A percentile compares a stretch with the other conserved stretches of the same genome.
Conservation (phyloP, 148 eudicot genomes). For the Vaccinium darrowii region DNA sequence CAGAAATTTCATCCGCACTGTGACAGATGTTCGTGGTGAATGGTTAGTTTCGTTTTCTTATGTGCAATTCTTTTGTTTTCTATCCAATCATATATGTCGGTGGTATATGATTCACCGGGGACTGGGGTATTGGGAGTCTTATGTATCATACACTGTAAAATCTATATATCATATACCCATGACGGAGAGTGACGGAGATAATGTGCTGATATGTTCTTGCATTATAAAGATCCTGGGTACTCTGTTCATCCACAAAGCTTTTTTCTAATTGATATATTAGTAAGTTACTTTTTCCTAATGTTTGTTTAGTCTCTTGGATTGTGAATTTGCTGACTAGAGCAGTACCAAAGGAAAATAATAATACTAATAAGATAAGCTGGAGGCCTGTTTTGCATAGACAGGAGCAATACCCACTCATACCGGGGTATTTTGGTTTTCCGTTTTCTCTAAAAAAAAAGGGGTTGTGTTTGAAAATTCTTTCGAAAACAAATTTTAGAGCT, state of each 20-base stretch:
- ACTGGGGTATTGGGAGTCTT: no score
- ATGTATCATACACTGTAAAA: neutral
- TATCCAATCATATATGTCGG: neutral
- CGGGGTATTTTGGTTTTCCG: neutral
- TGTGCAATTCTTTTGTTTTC: neutral
- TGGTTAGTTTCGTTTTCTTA: constrained; percentile 51
- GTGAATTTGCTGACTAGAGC: no score
- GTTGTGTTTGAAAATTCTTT: neutral
- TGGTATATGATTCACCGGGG: no score
- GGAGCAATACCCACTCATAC: neutral
- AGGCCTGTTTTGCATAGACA: neutral
- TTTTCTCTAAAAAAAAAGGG: neutral
- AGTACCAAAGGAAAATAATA: neutral
- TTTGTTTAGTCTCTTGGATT: neutral
- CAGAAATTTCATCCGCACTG: constrained; percentile 89
- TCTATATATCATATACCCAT: neutral
- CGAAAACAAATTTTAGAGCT: neutral
- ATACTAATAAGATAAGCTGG: neutral
- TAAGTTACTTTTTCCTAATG: neutral
- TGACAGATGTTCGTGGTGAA: constrained; percentile 91
- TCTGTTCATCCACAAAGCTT: neutral
- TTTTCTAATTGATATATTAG: neutral
- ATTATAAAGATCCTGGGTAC: neutral
- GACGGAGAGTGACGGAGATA: no score
- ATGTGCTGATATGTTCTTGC: neutral